phyloP scores from a whole-genome alignment of 176 grass and related monocot genomes.

The Rhipidocladum racemiflorum region DNA sequence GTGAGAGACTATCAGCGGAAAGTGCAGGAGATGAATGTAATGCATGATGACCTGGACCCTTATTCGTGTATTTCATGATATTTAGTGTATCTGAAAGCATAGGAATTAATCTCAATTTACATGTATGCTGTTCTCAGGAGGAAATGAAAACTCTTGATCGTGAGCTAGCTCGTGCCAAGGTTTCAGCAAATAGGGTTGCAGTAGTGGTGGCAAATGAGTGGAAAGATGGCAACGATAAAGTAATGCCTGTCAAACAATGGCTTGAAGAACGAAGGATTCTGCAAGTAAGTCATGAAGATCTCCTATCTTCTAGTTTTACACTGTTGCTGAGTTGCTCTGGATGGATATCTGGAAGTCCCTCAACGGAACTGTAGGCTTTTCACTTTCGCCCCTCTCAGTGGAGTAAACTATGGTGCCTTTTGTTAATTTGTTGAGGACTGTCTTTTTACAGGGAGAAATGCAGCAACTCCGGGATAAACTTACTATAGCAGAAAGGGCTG shows the following conservation, averaged over 20 bases:
- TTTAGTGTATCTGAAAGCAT: constrained; percentile 10
- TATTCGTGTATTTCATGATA: constrained; percentile 19
- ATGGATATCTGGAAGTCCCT: not conserved
- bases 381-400: not conserved
- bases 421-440: constrained; percentile 24
- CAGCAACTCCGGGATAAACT: constrained; percentile 97
- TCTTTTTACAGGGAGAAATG: constrained; percentile 76
- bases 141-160: constrained; percentile 97
- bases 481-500: constrained; percentile 74
- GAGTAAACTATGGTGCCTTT: not conserved
- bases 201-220: constrained; percentile 99
- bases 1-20: constrained; percentile 96
- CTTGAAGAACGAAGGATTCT: constrained; percentile 84
- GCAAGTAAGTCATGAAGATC: constrained; percentile 52
- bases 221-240: constrained; percentile 98
- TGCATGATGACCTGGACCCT: not conserved
- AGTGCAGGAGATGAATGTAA: constrained; percentile 99
- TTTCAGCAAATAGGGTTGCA: constrained; percentile 93
- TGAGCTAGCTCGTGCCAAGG: constrained; percentile 88
- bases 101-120: constrained; percentile 28
- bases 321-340: not conserved
- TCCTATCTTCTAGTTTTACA: not conserved
- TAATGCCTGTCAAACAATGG: constrained; percentile 99
- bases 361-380: not conserved
- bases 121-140: constrained; percentile 56